Percentiles rank a stretch among this genome's conserved stretches.
These are phyloP conservation scores for Metschnikowia chrysomelidarum DNA, from an alignment of 805 yeast species.

Conservation along the genomic window DNA sequence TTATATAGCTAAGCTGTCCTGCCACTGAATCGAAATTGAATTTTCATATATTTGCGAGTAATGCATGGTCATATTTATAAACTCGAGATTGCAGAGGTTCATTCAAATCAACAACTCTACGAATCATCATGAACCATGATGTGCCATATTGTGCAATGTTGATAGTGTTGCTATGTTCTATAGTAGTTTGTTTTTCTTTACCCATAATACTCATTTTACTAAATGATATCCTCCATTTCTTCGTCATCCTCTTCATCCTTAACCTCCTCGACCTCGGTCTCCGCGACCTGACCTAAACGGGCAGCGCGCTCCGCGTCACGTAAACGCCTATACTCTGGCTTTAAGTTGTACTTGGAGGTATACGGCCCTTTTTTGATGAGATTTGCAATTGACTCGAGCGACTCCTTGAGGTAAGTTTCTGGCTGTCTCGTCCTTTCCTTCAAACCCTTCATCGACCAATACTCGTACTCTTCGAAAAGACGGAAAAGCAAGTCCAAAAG, in stretches of 20 bases:
- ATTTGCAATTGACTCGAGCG: conserved; percentile 83
- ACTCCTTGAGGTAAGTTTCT: conserved; percentile 86
- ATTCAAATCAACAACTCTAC: too few relatives aligned
- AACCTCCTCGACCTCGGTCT: conserved; percentile 34
- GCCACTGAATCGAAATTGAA: too few relatives aligned
- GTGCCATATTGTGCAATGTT: too few relatives aligned
- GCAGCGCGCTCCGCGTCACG: conserved; percentile 75
- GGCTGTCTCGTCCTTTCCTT: conserved; percentile 96
- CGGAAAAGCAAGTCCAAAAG: conserved; percentile 84
- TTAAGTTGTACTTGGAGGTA: conserved; percentile 85
- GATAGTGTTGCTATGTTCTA: too few relatives aligned
- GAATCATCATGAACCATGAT: too few relatives aligned
- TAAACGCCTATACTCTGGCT: conserved; percentile 83
- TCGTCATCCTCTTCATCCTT: conserved; percentile 51
- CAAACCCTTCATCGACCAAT: conserved; percentile 93
- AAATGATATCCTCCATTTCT: conserved; percentile 44
- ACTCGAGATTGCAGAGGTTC: too few relatives aligned
- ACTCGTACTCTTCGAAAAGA: conserved; percentile 90
- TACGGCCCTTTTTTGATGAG: conserved; percentile 94
- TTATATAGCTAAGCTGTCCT: too few relatives aligned
- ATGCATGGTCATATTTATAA: too few relatives aligned
- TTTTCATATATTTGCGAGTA: too few relatives aligned
- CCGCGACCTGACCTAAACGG: conserved; percentile 47
- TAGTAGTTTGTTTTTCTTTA: too few relatives aligned
- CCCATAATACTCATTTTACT: background rate